Base-by-base conservation (phyloP, 768 basidiomycete genomes). In the Trametes villosa region DNA sequence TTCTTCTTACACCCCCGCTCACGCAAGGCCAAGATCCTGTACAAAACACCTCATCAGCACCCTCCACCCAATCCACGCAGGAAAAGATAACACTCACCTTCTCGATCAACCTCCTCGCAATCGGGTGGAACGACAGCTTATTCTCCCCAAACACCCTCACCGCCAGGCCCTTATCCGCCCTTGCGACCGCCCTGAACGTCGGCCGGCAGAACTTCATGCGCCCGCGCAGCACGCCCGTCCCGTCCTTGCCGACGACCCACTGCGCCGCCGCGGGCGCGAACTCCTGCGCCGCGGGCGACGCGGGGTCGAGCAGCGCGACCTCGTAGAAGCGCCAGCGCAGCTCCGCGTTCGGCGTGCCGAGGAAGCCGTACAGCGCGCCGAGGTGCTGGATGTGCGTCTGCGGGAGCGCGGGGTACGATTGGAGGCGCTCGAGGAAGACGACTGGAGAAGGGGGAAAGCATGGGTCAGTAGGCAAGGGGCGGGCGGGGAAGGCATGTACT, bases 191-290 rank as follows among this genome's bases (percentile, higher is more conserved):
- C 34, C 83, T 74, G 68, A 92, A 86, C 6, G 84, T 74, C 0
- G 89, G 87, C 47, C 91, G 74, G 72, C 91, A 92, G 76, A 92
- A 92, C 70, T 93, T 92, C 91, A 92, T 92, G 33, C 91, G 79
- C 12, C 91, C 91, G 67, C 90, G 88, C 57, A 93, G 76, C 27
- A 83, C 74, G 0, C 83, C 86, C 26, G 79, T 80, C 26, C 78
- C 85, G 64, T 86, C 74, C 18, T 65, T 75, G 2, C 87, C 91
- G 15, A 86, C 81, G 22, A 92, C 83, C 91, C 91, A 92, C 27
- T 81, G 77, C 0, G 78, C 82, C 0, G 87, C 90, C 22, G 81
- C 76, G 0, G 60, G 58, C 9, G 84, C 86, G 63, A 83, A 84
- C n/a, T 70, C 68, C 38, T 74, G 71, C 3, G 88, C 86, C 1